These are phyloP conservation scores for Heritiera fomes DNA, from an alignment of 345 rosid species.

Conservation along the genomic window DNA sequence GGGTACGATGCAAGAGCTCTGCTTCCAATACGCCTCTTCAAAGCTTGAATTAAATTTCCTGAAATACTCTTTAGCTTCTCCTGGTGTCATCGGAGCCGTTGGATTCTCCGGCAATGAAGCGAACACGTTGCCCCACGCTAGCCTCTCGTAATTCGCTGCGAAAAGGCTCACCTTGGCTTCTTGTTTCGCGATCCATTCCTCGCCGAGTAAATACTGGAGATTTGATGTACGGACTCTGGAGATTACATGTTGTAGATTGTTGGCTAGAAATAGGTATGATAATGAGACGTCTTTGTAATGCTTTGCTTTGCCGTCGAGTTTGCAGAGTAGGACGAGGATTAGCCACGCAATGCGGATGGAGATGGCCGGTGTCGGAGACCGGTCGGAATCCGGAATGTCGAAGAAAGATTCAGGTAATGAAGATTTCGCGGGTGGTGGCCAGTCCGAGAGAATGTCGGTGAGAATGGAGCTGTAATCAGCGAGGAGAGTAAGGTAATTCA, in stretches of 20 bases:
- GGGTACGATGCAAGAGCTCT: slow-evolving; percentile 44
- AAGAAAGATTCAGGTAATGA: slow-evolving; percentile 46
- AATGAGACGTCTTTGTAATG: slow-evolving; percentile 51
- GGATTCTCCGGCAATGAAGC: slow-evolving; percentile 49
- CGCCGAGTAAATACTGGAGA: slow-evolving; percentile 52
- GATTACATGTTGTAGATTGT: slow-evolving; percentile 61
- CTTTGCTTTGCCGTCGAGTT: slow-evolving; percentile 62
- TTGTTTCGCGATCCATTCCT: slow-evolving; percentile 56
- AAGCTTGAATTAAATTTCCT: slow-evolving; percentile 51
- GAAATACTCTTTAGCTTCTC: slow-evolving; percentile 43
- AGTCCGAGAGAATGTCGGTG: slow-evolving; percentile 42
- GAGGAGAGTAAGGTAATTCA: slow-evolving; percentile 56
- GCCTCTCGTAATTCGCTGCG: slow-evolving; percentile 49
- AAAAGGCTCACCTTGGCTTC: slow-evolving; percentile 53
- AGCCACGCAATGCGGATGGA: slow-evolving; percentile 56
- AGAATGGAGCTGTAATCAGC: slow-evolving; percentile 52
- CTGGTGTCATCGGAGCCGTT: slow-evolving; percentile 32
- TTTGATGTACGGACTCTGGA: slow-evolving; percentile 51
- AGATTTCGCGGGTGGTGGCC: slow-evolving; percentile 38
- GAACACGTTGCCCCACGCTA: slow-evolving; percentile 53
- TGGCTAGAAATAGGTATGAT: slow-evolving; percentile 67
- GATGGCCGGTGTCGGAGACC: slow-evolving; percentile 38
- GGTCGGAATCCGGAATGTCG: slow-evolving; percentile 22
- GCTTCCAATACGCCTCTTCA: slow-evolving; percentile 54
- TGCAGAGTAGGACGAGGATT: slow-evolving; percentile 61